Evolutionary conservation across 768 basidiomycete genomes (phyloP), one percentile per base, ranked within the genome.

Genomic region (Hypholoma sublateritium): DNA sequence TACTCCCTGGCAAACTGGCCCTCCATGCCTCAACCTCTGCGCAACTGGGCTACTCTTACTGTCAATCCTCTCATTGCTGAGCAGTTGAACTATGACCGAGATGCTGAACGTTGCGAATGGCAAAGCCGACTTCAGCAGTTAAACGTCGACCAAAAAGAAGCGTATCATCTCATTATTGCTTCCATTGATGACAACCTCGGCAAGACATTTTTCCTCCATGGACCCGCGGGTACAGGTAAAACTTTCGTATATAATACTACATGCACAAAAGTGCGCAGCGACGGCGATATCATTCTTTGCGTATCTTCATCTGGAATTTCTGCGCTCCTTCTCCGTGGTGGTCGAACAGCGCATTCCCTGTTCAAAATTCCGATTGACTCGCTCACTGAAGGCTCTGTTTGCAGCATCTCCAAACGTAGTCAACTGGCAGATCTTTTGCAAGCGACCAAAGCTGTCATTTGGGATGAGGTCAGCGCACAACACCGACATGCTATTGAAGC

Each of bases 261-360:
- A 42, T 69, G 72, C 59, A 37, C 65, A 36, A 39, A 60, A 12
- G 19, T 79, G 1, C 59, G 68, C 12, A 57, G 58, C 7, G 45
- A 65, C 11, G 68, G 68, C 0, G 25, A 61, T 24, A 71, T 81
- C 63, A 69, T 77, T 1, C 67, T 83, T 3, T 80, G 76, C 74
- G 76, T 79, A 14, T 76, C 80, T 12, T 82, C 80, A 1, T 80
- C 80, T 36, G 79, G 80, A 0, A 76, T 83, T 52, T 76, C 81
- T 7, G 67, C 80, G 1, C 63, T 81, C 9, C 67, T 83, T 0
- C 63, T 82, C 1, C 57, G 50, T 7, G 74, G 77, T 46, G 81
- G 80, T 1, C 63, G 72, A 2, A 84, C 82, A 22, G 70, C 78
- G 0, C 78, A 84, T 59, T 81, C 77, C 0, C 61, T 59, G 8